These are phyloP conservation scores for Coprinopsis strossmayeri DNA, from an alignment of 768 basidiomycete genomes.

Conservation along the genomic window DNA sequence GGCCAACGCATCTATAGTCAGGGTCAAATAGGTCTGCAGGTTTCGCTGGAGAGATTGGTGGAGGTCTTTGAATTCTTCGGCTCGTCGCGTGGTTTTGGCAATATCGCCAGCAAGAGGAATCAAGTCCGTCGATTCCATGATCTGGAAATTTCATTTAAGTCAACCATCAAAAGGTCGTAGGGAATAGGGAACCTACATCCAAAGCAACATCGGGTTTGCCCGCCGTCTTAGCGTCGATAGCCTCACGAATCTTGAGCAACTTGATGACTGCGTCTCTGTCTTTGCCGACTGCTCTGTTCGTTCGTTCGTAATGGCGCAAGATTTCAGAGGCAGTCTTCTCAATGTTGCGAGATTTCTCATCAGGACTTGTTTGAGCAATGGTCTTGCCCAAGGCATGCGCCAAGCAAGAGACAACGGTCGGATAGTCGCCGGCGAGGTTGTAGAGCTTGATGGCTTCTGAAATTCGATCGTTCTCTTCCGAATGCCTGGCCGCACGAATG, in stretches of 20 bases:
- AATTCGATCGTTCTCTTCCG: constrained; percentile 77
- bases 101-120: constrained; percentile 85
- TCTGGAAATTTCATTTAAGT: constrained; percentile 34
- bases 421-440: constrained; percentile 89
- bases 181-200: constrained; percentile 50
- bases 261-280: constrained; percentile 70
- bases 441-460: constrained; percentile 93
- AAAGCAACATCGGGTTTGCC: constrained; percentile 73
- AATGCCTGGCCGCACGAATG: constrained; percentile 72
- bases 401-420: constrained; percentile 81
- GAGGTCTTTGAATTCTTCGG: constrained; percentile 84
- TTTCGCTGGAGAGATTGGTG: constrained; percentile 88
- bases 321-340: constrained; percentile 77
- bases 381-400: constrained; percentile 84
- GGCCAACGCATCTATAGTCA: constrained; percentile 90
- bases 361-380: constrained; percentile 53
- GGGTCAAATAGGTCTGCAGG: constrained; percentile 78
- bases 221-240: constrained; percentile 65
- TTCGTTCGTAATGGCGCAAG: constrained; percentile 72
- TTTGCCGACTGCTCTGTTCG: constrained; percentile 64
- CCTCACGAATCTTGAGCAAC: constrained; percentile 76
- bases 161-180: background rate
- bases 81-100: constrained; percentile 74
- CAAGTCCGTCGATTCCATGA: constrained; percentile 82
- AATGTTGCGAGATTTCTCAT: constrained; percentile 59